Conservation (phyloP, 345 rosid genomes). For the Citrus mangshanensis region DNA sequence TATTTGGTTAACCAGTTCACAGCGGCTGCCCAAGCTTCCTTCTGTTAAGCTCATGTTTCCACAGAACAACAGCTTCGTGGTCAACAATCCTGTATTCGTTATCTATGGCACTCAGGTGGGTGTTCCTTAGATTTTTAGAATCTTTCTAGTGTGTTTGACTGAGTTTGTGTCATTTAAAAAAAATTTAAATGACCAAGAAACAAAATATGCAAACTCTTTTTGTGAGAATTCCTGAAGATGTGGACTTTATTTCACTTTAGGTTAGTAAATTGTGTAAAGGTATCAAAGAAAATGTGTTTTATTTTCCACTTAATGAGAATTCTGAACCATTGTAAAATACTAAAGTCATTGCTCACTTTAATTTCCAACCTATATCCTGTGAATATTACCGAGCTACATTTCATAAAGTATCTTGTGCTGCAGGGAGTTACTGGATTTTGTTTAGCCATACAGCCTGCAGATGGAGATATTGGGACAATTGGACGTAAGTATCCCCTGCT, state of each 20-base stretch:
- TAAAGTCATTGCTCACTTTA: background rate
- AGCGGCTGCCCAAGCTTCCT: slow-evolving; percentile 56
- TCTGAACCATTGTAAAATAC: background rate
- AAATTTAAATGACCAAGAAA: background rate
- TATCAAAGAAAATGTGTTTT: too few relatives aligned
- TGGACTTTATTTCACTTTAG: background rate
- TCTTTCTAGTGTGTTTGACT: background rate
- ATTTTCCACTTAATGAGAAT: background rate
- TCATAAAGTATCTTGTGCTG: slow-evolving; percentile 6
- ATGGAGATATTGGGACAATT: slow-evolving; percentile 53
- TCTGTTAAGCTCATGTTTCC: slow-evolving; percentile 61
- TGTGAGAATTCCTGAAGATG: background rate
- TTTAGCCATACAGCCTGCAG: slow-evolving; percentile 65
- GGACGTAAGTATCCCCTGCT: slow-evolving; percentile 55
- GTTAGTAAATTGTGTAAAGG: background rate
- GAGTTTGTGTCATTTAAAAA: background rate
- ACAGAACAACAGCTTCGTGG: slow-evolving; percentile 63
- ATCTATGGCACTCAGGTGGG: slow-evolving; percentile 64
- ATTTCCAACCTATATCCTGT: background rate
- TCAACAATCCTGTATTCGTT: slow-evolving; percentile 63
- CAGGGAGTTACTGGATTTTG: slow-evolving; percentile 63
- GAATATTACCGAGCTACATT: too few relatives aligned
- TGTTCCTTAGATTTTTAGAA: background rate
- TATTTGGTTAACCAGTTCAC: slow-evolving; percentile 35
- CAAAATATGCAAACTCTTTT: background rate